Conservation (phyloP, 2,329 filamentous ascomycete species). For the Aspergillus sp. region DNA sequence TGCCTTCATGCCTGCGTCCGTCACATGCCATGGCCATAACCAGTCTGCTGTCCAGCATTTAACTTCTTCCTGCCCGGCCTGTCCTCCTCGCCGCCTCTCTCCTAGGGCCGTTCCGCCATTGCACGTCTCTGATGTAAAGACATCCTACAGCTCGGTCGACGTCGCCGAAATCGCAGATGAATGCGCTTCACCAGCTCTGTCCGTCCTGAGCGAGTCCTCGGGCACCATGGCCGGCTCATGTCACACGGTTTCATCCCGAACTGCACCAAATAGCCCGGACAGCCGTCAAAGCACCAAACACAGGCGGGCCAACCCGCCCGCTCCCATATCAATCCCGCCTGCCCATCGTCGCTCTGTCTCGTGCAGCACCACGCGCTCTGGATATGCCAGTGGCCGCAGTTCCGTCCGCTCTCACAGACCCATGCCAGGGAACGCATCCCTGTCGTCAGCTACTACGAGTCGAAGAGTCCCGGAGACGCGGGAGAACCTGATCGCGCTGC, state of each 20-base stretch:
- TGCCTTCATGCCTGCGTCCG: slow-evolving; percentile 9
- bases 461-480: slow-evolving; percentile 16
- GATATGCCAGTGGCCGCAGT: slow-evolving; percentile 18
- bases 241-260: background rate
- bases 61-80: background rate
- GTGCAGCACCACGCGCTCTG: slow-evolving; percentile 22
- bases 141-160: slow-evolving; percentile 14
- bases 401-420: slow-evolving; percentile 22
- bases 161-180: slow-evolving; percentile 10
- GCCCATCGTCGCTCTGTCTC: slow-evolving; percentile 24
- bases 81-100: slow-evolving; percentile 3
- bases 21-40: slow-evolving; percentile 21
- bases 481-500: slow-evolving; percentile 28
- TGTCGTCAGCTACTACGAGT: slow-evolving; percentile 15
- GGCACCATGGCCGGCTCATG: slow-evolving; percentile 3
- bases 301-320: slow-evolving; percentile 18
- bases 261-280: slow-evolving; percentile 1
- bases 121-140: slow-evolving; percentile 10
- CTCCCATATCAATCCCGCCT: slow-evolving; percentile 18
- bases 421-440: slow-evolving; percentile 13
- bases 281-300: slow-evolving; percentile 9
- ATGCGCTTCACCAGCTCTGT: slow-evolving; percentile 1
- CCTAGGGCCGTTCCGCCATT: slow-evolving; percentile 6
- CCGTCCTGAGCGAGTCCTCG: slow-evolving; percentile 1
- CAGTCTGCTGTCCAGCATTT: slow-evolving; percentile 1